These are phyloP conservation scores for Epicoccum sorghinum DNA, from an alignment of 2,329 filamentous ascomycete genomes.

Conservation along the genomic window DNA sequence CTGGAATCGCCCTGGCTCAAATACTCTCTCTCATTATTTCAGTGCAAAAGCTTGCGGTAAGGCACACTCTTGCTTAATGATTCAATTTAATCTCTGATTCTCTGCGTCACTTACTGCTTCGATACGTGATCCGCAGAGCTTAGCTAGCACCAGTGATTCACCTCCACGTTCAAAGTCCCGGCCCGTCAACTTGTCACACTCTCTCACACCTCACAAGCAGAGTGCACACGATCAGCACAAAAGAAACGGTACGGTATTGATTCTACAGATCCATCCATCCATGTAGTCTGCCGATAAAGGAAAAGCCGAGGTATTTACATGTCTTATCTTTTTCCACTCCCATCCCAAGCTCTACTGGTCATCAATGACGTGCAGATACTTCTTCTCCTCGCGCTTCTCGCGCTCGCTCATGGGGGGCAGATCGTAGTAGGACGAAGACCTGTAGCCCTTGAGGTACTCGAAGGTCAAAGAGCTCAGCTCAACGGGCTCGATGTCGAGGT, in stretches of 20 bases:
- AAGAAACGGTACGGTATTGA: slow-evolving; percentile 24
- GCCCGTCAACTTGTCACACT: too few species aligned
- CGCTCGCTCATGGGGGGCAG: slow-evolving; percentile 92
- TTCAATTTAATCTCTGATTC: too few species aligned
- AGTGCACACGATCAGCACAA: too few species aligned
- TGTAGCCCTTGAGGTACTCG: slow-evolving; percentile 93
- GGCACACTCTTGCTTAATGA: too few species aligned
- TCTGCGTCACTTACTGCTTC: too few species aligned
- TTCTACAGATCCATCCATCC: slow-evolving; percentile 27
- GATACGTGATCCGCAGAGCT: too few species aligned
- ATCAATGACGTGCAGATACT: slow-evolving; percentile 83
- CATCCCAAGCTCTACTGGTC: slow-evolving; percentile 40
- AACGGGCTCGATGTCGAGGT: slow-evolving; percentile 86
- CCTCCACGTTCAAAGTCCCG: too few species aligned
- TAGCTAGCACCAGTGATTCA: too few species aligned
- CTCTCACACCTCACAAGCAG: too few species aligned
- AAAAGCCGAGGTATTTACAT: slow-evolving; percentile 37
- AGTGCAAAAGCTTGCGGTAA: too few species aligned
- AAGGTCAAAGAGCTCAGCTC: slow-evolving; percentile 88
- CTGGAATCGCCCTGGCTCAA: too few species aligned
- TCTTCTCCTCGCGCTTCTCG: slow-evolving; percentile 93
- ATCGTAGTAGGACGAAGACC: slow-evolving; percentile 88
- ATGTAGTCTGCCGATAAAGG: slow-evolving; percentile 18
- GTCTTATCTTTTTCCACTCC: slow-evolving; percentile 7
- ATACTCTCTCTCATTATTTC: too few species aligned